phyloP scores from a whole-genome alignment of 345 rosid species.

The Pistacia integerrima region DNA sequence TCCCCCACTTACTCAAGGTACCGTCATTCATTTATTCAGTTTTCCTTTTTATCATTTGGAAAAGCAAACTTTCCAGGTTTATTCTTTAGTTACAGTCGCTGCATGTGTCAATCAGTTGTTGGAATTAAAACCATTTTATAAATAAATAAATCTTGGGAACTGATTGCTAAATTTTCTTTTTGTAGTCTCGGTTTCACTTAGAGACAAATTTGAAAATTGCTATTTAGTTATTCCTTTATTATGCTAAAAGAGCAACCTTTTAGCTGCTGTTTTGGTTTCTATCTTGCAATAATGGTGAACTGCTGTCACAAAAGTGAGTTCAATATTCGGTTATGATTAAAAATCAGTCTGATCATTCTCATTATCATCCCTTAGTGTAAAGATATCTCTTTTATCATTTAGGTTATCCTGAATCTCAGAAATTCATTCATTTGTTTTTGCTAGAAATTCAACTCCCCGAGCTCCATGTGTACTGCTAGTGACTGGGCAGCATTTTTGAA shows the following conservation, averaged over 20 bases:
- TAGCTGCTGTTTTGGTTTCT: conserved; percentile 9
- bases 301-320: background rate
- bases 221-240: background rate
- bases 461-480: conserved; percentile 61
- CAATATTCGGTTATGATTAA: conserved; percentile 6
- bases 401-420: conserved; percentile 19
- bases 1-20: conserved; percentile 79
- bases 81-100: background rate
- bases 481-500: conserved; percentile 92
- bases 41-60: conserved; percentile 13
- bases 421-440: conserved; percentile 23
- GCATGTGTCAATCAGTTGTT: background rate
- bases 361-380: background rate
- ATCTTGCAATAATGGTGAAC: conserved; percentile 2
- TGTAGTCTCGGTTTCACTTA: background rate
- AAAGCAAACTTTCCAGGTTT: conserved; percentile 4
- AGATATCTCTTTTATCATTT: background rate
- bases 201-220: background rate
- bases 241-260: conserved; percentile 11
- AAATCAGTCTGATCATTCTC: background rate
- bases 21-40: conserved; percentile 6
- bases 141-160: background rate
- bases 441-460: conserved; percentile 95
- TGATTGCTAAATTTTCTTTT: background rate
- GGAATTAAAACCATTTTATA: background rate